Conservation (phyloP, 1,139 yeast genomes). For the Kodamaea sp. region DNA sequence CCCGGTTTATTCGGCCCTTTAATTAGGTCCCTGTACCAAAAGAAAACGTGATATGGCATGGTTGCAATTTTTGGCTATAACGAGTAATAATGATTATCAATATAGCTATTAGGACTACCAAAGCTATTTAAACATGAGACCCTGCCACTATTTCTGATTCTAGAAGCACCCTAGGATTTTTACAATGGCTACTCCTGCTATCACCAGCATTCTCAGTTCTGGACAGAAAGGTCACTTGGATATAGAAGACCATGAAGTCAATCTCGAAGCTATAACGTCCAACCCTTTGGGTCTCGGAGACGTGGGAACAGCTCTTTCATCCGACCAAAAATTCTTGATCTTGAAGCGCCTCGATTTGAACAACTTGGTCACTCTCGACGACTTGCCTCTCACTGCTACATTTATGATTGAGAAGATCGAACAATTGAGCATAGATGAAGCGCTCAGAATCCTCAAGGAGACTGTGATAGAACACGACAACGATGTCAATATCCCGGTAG, state of each 20-base stretch:
- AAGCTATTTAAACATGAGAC: too few species aligned
- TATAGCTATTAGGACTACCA: too few species aligned
- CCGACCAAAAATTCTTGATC: constrained; percentile 27
- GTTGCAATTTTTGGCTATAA: background rate
- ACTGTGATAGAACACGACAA: constrained; percentile 18
- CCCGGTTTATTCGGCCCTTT: too few species aligned
- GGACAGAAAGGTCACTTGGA: constrained; percentile 7
- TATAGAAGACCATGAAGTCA: constrained; percentile 17
- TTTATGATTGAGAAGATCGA: constrained; percentile 26
- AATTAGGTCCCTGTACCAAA: too few species aligned
- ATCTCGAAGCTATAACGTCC: constrained; percentile 16
- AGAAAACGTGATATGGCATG: too few species aligned
- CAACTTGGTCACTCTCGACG: constrained; percentile 28
- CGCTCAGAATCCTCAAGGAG: constrained; percentile 21
- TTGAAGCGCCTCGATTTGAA: constrained; percentile 30
- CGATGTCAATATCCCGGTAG: constrained; percentile 27
- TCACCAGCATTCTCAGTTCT: background rate
- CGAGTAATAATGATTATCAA: background rate
- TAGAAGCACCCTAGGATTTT: too few species aligned
- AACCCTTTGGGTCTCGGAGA: constrained; percentile 25
- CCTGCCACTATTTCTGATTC: too few species aligned
- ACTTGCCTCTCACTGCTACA: constrained; percentile 30
- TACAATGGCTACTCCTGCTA: background rate
- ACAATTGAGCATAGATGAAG: constrained; percentile 15
- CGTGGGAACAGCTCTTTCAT: constrained; percentile 28